phyloP scores from a whole-genome alignment of 306 rosid species.

The Arachis stenosperma region DNA sequence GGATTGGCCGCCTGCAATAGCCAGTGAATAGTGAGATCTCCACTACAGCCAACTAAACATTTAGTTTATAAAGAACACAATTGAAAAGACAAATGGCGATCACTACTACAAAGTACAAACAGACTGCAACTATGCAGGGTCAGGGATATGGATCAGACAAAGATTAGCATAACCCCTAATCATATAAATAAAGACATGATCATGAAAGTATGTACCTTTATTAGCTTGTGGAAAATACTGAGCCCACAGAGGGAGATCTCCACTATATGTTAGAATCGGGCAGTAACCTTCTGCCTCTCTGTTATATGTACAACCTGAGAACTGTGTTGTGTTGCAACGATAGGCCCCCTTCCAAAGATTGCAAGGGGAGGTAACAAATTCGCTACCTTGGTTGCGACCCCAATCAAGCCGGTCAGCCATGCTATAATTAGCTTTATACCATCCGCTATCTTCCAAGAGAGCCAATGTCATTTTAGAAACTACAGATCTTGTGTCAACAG shows the following conservation, averaged over 20 bases:
- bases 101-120: background rate
- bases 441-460: slow-evolving; percentile 94
- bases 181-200: slow-evolving; percentile 27
- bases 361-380: slow-evolving; percentile 89
- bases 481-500: slow-evolving; percentile 97
- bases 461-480: slow-evolving; percentile 99
- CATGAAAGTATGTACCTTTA: slow-evolving; percentile 58
- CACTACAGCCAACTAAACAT: slow-evolving; percentile 24
- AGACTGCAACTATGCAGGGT: too few species aligned
- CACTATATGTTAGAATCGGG: slow-evolving; percentile 85
- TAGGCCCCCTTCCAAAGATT: slow-evolving; percentile 96
- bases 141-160: background rate
- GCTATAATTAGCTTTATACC: slow-evolving; percentile 98
- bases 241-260: slow-evolving; percentile 96
- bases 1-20: slow-evolving; percentile 91
- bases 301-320: slow-evolving; percentile 94
- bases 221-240: slow-evolving; percentile 91
- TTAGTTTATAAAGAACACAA: slow-evolving; percentile 18
- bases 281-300: slow-evolving; percentile 99
- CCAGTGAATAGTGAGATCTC: slow-evolving; percentile 34
- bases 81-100: slow-evolving; percentile 6
- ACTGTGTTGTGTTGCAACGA: slow-evolving; percentile 89
- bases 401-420: slow-evolving; percentile 98
- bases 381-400: slow-evolving; percentile 96
- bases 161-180: slow-evolving; percentile 10